Conservation (phyloP, 352 stramenopile species). For the Phytophthora pisi region DNA sequence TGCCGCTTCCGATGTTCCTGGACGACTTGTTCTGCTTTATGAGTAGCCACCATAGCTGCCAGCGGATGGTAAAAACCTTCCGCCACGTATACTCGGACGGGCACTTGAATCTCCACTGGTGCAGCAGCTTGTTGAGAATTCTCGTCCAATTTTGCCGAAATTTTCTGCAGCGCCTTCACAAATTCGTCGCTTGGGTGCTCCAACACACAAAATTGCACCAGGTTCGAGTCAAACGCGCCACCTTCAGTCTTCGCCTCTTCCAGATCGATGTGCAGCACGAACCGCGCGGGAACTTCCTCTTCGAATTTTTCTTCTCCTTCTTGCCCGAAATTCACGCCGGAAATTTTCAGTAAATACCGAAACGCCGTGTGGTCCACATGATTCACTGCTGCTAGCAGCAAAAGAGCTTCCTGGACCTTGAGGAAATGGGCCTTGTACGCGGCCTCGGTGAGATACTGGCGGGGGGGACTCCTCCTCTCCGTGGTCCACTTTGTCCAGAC, state of each 20-base stretch:
- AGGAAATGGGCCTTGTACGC: background rate
- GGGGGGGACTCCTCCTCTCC: background rate
- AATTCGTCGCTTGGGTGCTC: background rate
- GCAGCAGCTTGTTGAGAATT: too few relatives aligned
- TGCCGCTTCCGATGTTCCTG: too few relatives aligned
- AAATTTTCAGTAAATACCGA: background rate
- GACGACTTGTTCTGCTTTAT: background rate
- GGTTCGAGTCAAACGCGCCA: background rate
- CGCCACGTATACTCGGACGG: background rate
- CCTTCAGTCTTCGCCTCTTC: background rate
- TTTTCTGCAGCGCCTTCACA: background rate
- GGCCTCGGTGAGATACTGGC: background rate
- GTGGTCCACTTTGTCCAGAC: background rate
- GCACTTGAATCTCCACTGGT: background rate
- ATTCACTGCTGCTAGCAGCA: background rate
- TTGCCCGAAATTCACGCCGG: background rate
- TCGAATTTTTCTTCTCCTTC: slow-evolving; percentile 1
- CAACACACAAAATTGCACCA: background rate
- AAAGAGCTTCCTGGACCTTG: background rate
- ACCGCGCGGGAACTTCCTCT: background rate
- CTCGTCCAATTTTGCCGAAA: background rate
- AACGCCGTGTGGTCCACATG: background rate
- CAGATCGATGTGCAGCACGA: background rate
- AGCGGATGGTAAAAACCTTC: background rate
- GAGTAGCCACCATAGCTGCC: background rate